Conservation (phyloP, 1,284 basidiomycete species). For the Moesziomyces parantarcticus region DNA sequence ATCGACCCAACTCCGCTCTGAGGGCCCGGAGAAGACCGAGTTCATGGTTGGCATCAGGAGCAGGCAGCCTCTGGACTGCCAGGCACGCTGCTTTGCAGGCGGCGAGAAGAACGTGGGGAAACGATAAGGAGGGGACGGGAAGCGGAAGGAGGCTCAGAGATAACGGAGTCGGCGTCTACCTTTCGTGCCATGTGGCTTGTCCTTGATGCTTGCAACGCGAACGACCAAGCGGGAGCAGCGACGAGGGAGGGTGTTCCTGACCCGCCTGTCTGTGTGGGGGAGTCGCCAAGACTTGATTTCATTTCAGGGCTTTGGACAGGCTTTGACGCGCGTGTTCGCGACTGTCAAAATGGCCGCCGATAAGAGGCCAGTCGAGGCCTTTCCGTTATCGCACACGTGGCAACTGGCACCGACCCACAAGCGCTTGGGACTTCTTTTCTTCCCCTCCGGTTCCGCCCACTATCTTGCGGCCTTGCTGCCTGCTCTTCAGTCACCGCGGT, state of each 20-base stretch:
- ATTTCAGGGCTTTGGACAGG: background rate
- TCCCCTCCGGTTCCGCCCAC: background rate
- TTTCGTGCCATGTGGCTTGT: background rate
- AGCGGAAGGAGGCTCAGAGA: background rate
- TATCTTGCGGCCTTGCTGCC: background rate
- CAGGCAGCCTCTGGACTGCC: background rate
- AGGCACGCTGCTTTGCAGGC: background rate
- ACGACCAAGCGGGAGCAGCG: no score
- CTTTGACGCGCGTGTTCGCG: background rate
- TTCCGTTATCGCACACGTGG: background rate
- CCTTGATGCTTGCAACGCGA: no score
- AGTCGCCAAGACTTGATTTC: background rate
- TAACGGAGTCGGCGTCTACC: background rate
- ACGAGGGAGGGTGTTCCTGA: background rate
- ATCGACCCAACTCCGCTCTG: background rate
- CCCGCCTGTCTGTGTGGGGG: no score
- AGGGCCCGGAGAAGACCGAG: background rate
- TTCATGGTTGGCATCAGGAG: background rate
- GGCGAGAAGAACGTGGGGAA: background rate
- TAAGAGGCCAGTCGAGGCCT: background rate
- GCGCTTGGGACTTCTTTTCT: background rate
- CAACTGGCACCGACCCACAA: background rate
- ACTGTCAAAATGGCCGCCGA: background rate
- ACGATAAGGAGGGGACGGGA: background rate
- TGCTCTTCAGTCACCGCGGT: background rate